Conservation (phyloP, 2,329 filamentous ascomycete species). For the Lasiodiplodia theobromae region DNA sequence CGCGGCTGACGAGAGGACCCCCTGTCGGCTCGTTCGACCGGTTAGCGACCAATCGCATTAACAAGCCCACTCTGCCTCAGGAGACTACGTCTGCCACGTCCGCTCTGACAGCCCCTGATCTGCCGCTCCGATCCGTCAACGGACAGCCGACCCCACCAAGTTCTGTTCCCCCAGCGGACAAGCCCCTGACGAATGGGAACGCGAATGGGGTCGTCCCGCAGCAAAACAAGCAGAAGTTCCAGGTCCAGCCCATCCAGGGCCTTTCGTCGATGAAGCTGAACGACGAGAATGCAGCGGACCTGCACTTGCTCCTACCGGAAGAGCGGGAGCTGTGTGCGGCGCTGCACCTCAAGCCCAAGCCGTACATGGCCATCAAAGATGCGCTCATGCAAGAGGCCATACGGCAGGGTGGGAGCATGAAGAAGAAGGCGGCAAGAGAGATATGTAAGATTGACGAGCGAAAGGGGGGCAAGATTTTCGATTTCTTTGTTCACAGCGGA, state of each 20-base stretch:
- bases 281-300: conserved; percentile 78
- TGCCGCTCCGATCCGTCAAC: conserved; percentile 67
- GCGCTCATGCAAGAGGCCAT: conserved; percentile 88
- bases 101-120: conserved; percentile 78
- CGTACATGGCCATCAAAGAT: conserved; percentile 94
- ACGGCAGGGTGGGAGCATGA: conserved; percentile 84
- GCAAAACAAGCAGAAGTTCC: conserved; percentile 56
- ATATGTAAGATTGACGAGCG: conserved; percentile 83
- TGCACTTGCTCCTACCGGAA: conserved; percentile 84
- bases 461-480: conserved; percentile 86
- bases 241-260: conserved; percentile 65
- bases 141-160: conserved; percentile 51
- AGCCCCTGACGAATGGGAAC: conserved; percentile 60
- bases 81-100: conserved; percentile 79
- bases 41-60: conserved; percentile 74
- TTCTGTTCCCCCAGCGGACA: conserved; percentile 38
- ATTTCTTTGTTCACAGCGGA: conserved; percentile 91
- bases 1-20: conserved; percentile 68
- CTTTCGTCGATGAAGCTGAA: conserved; percentile 71
- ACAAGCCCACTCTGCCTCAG: conserved; percentile 66
- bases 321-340: conserved; percentile 87
- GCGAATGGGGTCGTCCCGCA: conserved; percentile 48
- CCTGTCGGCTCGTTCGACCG: conserved; percentile 86
- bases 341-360: conserved; percentile 87
- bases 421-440: conserved; percentile 92